phyloP scores from a whole-genome alignment of 2,329 filamentous ascomycete genomes.

The Fusarium longipes region DNA sequence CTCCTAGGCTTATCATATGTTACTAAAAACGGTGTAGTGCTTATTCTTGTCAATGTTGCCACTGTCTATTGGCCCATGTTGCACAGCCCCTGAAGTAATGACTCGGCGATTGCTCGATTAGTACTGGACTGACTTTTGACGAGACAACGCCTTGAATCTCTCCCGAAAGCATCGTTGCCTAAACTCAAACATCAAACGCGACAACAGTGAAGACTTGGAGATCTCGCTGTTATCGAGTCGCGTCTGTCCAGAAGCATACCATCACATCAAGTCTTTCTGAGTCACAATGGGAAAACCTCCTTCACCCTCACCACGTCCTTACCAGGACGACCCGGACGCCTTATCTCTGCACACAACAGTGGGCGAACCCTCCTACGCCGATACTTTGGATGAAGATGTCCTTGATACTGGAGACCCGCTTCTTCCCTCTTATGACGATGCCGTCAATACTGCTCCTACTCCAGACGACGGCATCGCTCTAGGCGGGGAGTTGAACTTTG shows the following conservation, averaged over 20 bases:
- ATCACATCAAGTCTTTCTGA: background rate
- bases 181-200: background rate
- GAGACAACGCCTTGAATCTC: background rate
- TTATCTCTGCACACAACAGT: constrained; percentile 36
- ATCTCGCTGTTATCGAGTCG: rapidly evolving
- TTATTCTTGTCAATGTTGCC: rapidly evolving
- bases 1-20: rapidly evolving
- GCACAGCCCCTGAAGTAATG: background rate
- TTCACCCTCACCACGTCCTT: background rate
- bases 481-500: background rate
- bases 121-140: background rate
- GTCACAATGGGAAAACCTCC: constrained; percentile 13
- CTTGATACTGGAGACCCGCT: background rate
- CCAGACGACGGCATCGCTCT: no score
- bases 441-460: background rate
- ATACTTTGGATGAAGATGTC: constrained; percentile 11
- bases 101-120: constrained; percentile 8
- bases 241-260: no score
- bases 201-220: background rate
- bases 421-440: constrained; percentile 9
- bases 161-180: background rate
- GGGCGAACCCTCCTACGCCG: constrained; percentile 19
- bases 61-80: rapidly evolving
- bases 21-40: background rate
- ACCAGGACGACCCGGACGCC: constrained; percentile 36